Conservation (phyloP, 371 early-diverging fungal species). For the Mortierella sp. region DNA sequence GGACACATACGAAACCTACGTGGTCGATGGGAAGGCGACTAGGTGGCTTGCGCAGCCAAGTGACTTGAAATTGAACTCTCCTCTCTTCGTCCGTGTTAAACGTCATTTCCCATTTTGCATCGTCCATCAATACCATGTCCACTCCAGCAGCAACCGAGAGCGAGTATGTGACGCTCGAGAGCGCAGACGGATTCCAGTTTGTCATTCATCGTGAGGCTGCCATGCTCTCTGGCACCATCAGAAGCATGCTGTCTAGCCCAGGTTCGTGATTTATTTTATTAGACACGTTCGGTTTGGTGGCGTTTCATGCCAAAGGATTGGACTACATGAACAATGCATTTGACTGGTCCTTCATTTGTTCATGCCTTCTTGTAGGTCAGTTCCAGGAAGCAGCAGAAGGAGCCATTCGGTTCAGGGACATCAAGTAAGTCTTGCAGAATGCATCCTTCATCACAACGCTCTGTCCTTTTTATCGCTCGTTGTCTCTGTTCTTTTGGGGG, state of each 20-base stretch:
- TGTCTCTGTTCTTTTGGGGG: too few species aligned
- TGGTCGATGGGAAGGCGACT: too few species aligned
- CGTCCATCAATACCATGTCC: conserved; percentile 8
- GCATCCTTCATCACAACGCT: background rate
- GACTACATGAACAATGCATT: background rate
- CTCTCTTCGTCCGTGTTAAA: background rate
- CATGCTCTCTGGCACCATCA: conserved; percentile 91
- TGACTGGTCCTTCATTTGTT: background rate
- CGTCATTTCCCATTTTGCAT: background rate
- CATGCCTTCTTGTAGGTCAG: conserved; percentile 64
- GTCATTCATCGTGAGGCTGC: conserved; percentile 90
- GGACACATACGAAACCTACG: too few species aligned
- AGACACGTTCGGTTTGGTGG: conserved; percentile 17
- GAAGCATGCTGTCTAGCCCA: conserved; percentile 90
- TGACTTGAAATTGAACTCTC: too few species aligned
- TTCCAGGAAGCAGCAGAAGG: conserved; percentile 93
- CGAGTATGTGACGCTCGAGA: conserved; percentile 82
- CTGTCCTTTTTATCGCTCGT: too few species aligned
- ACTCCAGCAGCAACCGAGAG: conserved; percentile 22
- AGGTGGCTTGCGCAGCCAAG: too few species aligned
- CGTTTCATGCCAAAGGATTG: conserved; percentile 4
- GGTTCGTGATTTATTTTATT: conserved; percentile 58
- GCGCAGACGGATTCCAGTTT: conserved; percentile 92
- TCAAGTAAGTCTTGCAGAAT: conserved; percentile 76
- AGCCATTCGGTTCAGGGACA: conserved; percentile 88